Percentiles rank a stretch among this genome's conserved stretches.
Evolutionary conservation across 164 flowering plant species (phyloP).

Genomic region (Magnolia officinalis): DNA sequence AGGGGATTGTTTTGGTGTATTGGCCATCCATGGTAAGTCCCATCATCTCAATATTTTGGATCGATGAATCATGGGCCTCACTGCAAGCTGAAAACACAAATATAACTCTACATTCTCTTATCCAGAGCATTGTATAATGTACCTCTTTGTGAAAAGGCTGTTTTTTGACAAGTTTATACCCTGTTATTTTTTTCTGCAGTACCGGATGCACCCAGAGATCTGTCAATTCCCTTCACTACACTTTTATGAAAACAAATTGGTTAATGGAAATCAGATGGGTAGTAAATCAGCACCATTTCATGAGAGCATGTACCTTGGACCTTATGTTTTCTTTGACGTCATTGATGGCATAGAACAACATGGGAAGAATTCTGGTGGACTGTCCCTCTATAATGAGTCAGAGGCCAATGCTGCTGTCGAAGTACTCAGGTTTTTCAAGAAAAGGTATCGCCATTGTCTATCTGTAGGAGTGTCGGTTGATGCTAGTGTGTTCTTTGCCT

Average conservation of each 20-base stretch:
- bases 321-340: slow-evolving; percentile 84
- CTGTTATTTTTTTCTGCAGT: slow-evolving; percentile 42
- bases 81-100: too few relatives aligned
- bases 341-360: slow-evolving; percentile 73
- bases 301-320: slow-evolving; percentile 59
- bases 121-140: too few relatives aligned
- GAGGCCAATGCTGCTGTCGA: slow-evolving; percentile 92
- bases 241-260: slow-evolving; percentile 78
- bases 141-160: neutral
- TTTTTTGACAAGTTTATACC: neutral
- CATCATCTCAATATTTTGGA: too few relatives aligned
- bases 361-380: slow-evolving; percentile 54
- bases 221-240: slow-evolving; percentile 83
- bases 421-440: slow-evolving; percentile 56
- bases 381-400: slow-evolving; percentile 71
- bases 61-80: too few relatives aligned
- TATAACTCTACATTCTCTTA: too few relatives aligned
- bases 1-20: too few relatives aligned
- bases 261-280: slow-evolving; percentile 60
- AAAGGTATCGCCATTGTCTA: slow-evolving; percentile 39
- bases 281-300: slow-evolving; percentile 70
- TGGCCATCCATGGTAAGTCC: too few relatives aligned
- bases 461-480: neutral
- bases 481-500: neutral
- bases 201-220: slow-evolving; percentile 99